Base-by-base conservation (phyloP, 805 yeast species). In the Ogataea corticis region DNA sequence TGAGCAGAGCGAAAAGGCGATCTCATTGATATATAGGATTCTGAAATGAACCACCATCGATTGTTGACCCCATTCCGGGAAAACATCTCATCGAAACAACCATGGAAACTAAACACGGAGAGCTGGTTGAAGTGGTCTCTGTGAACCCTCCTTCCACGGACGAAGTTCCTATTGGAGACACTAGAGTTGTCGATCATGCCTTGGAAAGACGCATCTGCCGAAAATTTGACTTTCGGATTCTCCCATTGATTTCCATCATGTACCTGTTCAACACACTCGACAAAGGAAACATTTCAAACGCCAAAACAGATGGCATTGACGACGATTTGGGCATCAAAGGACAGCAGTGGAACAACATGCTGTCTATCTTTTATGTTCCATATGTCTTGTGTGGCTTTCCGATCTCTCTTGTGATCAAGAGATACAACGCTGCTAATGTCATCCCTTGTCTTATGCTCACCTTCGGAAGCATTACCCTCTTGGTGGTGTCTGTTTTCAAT, bases 231-330 rank as follows among this genome's bases (percentile, higher is more conserved):
- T 33, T 64, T 28, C 58, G 69, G 44, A 68, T 74, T 19, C 55
- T 74, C n/a, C 78, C 78, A 1, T 59, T 70, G 29, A 60, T 71
- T 37, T 70, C 76, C 17, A 19, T 70, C 17, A 65, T 71, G 70
- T 74, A 74, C 48, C 61, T 74, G 18, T 72, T 72, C 57, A 70
- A 70, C 50, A 70, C 75, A n/a, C 62, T 74, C 43, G 77, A 74
- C 52, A 72, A 70, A 48, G 73, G 76, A n/a, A 74, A 74, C 51
- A 72, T 74, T 33, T 66, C 72, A 11, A 73, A 74, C 54, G 78
- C 79, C 21, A 71, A 71, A 50, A 72, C 76, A 3, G 70, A 71
- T 48, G 73, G 73, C 23, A 57, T 74, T 36, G 73, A 68, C 30
- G 52, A 46, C 4, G 75, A 74, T 48, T 55, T 75, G 15, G 66